Evolutionary conservation across 2,329 filamentous ascomycete genomes (phyloP), one percentile per base, ranked within the genome.

Genomic region (Colletotrichum sansevieriae): DNA sequence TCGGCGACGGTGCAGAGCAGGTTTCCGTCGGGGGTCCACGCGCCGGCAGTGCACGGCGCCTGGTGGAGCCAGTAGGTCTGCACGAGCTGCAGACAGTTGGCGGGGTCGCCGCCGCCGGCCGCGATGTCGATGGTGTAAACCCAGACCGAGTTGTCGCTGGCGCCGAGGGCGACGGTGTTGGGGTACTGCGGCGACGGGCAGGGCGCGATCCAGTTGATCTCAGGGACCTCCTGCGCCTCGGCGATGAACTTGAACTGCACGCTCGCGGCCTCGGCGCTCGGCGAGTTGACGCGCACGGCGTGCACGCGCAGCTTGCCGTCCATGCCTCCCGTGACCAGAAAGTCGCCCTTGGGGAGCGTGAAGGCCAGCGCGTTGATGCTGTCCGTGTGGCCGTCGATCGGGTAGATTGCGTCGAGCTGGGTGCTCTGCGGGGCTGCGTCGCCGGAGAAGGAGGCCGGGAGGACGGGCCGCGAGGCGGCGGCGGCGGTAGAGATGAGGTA

Each of bases 11-110:
- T 98, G 7, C 92, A 93, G 2, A 99, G 87, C 15, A 98, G 83
- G 35, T 90, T 90, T 59, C 96, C 96, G 78, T 98, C 95, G 4
- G 93, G 87, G 0, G 93, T 93, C 95, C 96, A 99, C 2, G 92
- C 86, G 68, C 96, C 96, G 8, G 95, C 95, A 1, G 96, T 98
- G 81, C 92, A 97, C 33, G 92, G 83, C 18, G 83, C 91, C 3
- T 92, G 95, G 83, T 98, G 96, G 29, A 97, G 86, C 84, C 97
- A 98, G 83, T 96, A 98, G 29, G 92, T 92, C 82, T 97, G 93
- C 5, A 97, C 87, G 76, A 98, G 96, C 74, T 91, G 90, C 61
- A 98, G 85, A 20, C 54, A 58, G 63, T 70, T 58, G 3, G 67
- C 63, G 8, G 92, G 81, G 75, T 83, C 84, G 57, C 80, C 80